A percentile compares a stretch with the other conserved stretches of the same genome.
Evolutionary conservation across 331 rosid genomes (phyloP).

Genomic region (Saraca asoca): DNA sequence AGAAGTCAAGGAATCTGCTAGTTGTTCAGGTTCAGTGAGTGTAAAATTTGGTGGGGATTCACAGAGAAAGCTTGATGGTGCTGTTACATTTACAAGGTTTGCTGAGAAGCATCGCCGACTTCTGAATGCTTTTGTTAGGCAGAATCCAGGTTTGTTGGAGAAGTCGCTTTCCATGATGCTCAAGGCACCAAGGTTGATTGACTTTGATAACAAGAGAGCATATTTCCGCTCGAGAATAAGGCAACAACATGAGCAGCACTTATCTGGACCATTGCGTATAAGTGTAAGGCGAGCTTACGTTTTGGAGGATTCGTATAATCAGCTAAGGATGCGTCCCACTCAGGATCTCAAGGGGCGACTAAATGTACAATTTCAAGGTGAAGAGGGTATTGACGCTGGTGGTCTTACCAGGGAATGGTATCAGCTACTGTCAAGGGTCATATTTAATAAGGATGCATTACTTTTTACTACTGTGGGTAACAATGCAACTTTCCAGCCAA

Average conservation of each 20-base stretch:
- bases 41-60: conserved; percentile 53
- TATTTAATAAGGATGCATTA: conserved; percentile 95
- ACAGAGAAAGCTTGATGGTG: conserved; percentile 74
- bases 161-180: conserved; percentile 96
- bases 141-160: conserved; percentile 92
- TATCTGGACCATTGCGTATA: conserved; percentile 82
- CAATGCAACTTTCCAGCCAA: conserved; percentile 98
- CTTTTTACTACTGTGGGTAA: conserved; percentile 96
- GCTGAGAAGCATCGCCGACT: conserved; percentile 97
- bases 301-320: conserved; percentile 96
- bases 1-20: conserved; percentile 90
- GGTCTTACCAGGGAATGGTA: conserved; percentile 99
- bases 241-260: conserved; percentile 92
- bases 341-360: conserved; percentile 86
- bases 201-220: conserved; percentile 94
- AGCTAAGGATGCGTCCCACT: conserved; percentile 90
- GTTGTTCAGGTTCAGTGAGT: conserved; percentile 54
- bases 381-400: conserved; percentile 99
- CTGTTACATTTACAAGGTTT: conserved; percentile 80
- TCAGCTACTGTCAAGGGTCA: conserved; percentile 90
- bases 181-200: conserved; percentile 94
- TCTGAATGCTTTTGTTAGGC: conserved; percentile 90
- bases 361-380: conserved; percentile 98
- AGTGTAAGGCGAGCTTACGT: conserved; percentile 95
- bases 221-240: conserved; percentile 96